These are phyloP conservation scores for Elsinoe australis DNA, from an alignment of 2,329 filamentous ascomycete genomes.

Conservation along the genomic window DNA sequence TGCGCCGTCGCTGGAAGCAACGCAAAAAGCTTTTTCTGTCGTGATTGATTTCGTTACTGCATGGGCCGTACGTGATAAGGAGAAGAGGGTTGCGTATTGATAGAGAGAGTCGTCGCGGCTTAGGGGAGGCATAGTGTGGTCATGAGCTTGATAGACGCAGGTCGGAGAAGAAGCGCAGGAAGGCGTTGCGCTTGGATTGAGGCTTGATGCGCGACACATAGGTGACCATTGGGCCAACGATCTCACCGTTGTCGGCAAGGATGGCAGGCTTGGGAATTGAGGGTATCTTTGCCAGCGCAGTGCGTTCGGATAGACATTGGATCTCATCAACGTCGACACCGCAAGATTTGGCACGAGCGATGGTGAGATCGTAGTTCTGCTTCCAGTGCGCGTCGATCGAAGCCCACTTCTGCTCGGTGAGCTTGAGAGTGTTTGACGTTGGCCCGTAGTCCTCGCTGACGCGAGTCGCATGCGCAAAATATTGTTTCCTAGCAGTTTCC, in stretches of 20 bases:
- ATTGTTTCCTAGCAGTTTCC: conserved; percentile 76
- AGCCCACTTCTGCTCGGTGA: conserved; percentile 85
- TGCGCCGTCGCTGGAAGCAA: conserved; percentile 11
- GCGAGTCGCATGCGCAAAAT: conserved; percentile 78
- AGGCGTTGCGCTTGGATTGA: conserved; percentile 25
- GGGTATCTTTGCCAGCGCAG: conserved; percentile 58
- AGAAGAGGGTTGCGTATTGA: background rate
- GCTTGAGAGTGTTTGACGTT: conserved; percentile 78
- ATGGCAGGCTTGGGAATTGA: conserved; percentile 60
- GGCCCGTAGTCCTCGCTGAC: conserved; percentile 85
- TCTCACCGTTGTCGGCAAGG: conserved; percentile 73
- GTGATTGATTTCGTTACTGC: conserved; percentile 15
- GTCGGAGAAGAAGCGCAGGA: conserved; percentile 32
- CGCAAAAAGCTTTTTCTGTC: conserved; percentile 5
- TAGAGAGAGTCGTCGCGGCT: background rate
- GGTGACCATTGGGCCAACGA: conserved; percentile 81
- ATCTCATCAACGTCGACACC: conserved; percentile 35
- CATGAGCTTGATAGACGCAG: conserved; percentile 19
- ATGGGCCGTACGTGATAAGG: conserved; percentile 10
- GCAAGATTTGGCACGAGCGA: conserved; percentile 35
- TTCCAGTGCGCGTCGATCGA: conserved; percentile 71
- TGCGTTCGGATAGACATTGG: conserved; percentile 36
- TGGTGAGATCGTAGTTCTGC: conserved; percentile 57
- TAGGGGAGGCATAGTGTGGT: background rate
- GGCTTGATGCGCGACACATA: conserved; percentile 29